Evolutionary conservation across 805 yeast species (phyloP), one percentile per base, ranked within the genome.

Genomic region (Wickerhamomyces chaumierensis): DNA sequence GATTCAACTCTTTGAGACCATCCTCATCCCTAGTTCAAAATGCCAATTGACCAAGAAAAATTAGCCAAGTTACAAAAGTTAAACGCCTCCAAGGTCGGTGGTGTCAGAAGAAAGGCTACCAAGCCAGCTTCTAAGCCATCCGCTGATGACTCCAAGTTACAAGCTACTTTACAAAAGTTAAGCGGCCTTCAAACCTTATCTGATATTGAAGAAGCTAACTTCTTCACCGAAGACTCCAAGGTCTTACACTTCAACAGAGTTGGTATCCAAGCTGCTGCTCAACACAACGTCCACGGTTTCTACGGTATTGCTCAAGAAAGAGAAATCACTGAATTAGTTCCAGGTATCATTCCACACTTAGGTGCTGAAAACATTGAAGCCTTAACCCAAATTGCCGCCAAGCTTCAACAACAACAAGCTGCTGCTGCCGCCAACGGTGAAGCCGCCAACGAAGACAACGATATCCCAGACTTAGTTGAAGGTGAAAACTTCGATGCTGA

Each of bases 221-320:
- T 90, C 74, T 88, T 92, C 83, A 82, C 74, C 66, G 95, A 86
- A 48, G 96, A 90, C 65, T 96, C 96, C 61, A 81, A 80, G 61
- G 96, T 92, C 48, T 70, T 90, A 66, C 96, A 90, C 72, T 86
- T 92, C 76, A 78, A 83, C 74, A 81, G 92, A 66, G 96, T 92
- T 51, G 94, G 92, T 68, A 92, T 88, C 48, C 96, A 90, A 72
- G 84, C 84, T 53, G 86, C 96, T 55, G 78, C 84, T 55, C 81
- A 79, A 57, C 71, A 81, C 73, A 88, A 90, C 78, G 82, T 95
- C 49, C 84, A 81, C 63, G 94, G 94, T 54, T 81, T 92, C 74
- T 82, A 86, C 65, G 98, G 98, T 65, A 78, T 80, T 66, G 84
- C 95, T 48, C 92, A 85, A 67, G 92, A 86, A 69, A 88, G 86